phyloP scores from a whole-genome alignment of 257 asterid species.

The Solanum appendiculatum region DNA sequence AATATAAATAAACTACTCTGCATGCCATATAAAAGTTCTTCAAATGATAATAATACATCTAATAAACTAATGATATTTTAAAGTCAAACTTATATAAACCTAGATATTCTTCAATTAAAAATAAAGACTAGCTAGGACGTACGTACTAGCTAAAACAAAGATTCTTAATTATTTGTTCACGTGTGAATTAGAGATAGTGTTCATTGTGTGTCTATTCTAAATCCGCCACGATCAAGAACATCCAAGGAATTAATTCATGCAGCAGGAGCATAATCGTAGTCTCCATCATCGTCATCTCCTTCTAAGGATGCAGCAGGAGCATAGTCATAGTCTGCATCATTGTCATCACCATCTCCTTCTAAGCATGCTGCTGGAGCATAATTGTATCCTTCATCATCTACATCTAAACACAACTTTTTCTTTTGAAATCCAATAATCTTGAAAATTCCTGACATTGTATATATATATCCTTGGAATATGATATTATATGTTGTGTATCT shows the following conservation, averaged over 20 bases:
- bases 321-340: background rate
- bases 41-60: background rate
- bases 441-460: background rate
- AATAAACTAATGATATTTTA: background rate
- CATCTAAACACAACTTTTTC: background rate
- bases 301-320: background rate
- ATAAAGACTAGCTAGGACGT: background rate
- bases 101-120: background rate
- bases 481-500: background rate
- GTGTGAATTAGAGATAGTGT: background rate
- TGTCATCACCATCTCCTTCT: background rate
- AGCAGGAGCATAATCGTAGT: background rate
- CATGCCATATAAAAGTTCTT: background rate
- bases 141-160: background rate
- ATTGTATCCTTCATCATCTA: background rate
- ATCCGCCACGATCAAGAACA: background rate
- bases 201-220: background rate
- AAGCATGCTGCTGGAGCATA: background rate
- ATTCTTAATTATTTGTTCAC: background rate
- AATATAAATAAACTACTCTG: background rate
- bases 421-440: background rate
- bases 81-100: background rate
- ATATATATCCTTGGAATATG: background rate
- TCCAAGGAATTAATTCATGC: background rate
- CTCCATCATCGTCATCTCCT: background rate